Evolutionary conservation across 2,329 filamentous ascomycete species (phyloP).

Genomic region (Clonostachys sp.): DNA sequence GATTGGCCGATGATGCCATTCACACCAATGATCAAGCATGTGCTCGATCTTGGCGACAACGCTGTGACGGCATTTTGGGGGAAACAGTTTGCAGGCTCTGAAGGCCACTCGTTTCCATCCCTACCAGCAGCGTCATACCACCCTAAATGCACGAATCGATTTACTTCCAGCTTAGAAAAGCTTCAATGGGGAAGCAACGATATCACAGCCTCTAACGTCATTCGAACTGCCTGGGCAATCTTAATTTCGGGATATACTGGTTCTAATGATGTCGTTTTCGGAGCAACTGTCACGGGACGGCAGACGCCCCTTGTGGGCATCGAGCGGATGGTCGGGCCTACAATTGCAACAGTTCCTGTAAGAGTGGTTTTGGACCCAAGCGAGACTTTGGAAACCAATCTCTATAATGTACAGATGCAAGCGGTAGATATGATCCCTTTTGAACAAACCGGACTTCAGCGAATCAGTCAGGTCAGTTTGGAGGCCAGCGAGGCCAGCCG

Average conservation of each 20-base stretch:
- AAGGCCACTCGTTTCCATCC: not conserved
- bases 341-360: constrained; percentile 17
- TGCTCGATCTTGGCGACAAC: not conserved
- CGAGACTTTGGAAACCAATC: constrained; percentile 30
- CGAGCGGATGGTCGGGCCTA: constrained; percentile 14
- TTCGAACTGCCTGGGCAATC: constrained; percentile 1
- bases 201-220: not conserved
- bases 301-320: constrained; percentile 13
- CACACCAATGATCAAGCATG: not conserved
- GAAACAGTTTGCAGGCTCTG: not conserved
- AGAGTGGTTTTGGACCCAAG: constrained; percentile 9
- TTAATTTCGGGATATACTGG: not conserved
- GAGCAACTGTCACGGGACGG: constrained; percentile 13
- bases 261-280: constrained; percentile 19
- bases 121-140: not conserved
- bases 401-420: constrained; percentile 13
- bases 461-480: constrained; percentile 4
- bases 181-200: not conserved
- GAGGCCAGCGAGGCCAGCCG: constrained; percentile 1
- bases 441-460: constrained; percentile 9
- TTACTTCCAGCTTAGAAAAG: not conserved
- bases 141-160: not conserved
- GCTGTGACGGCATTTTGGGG: not conserved
- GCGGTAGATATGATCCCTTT: constrained; percentile 7
- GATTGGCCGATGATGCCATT: not conserved